Evolutionary conservation across 140 eudicot genomes (phyloP).

Genomic region (Bidens hawaiensis): DNA sequence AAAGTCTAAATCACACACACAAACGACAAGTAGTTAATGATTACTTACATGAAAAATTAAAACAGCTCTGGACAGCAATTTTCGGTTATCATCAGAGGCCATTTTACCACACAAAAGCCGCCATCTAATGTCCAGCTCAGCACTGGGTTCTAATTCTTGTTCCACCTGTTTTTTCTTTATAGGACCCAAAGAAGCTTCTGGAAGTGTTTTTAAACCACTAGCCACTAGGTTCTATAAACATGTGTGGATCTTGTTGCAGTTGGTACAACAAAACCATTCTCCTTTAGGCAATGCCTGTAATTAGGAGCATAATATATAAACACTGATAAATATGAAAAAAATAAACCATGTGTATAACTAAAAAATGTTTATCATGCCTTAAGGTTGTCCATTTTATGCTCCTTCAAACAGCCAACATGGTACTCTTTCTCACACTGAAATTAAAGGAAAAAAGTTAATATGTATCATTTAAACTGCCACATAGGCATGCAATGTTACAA

Average conservation of each 20-base stretch:
- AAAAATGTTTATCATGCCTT: constrained; percentile 26
- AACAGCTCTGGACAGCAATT: constrained; percentile 60
- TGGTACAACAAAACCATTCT: constrained; percentile 70
- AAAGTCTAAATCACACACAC: neutral
- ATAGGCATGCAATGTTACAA: neutral
- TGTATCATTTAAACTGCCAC: neutral
- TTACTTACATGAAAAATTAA: constrained; percentile 68
- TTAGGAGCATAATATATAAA: neutral
- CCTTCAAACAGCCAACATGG: constrained; percentile 81
- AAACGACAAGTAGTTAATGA: neutral
- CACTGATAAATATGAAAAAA: neutral
- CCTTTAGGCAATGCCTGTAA: constrained; percentile 63
- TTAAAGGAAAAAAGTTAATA: neutral
- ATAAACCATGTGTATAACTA: neutral
- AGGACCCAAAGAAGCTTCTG: constrained; percentile 37
- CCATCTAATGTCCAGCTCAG: constrained; percentile 71
- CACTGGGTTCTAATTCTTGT: constrained; percentile 31
- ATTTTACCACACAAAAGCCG: constrained; percentile 65
- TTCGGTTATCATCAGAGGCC: constrained; percentile 54
- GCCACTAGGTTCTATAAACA: constrained; percentile 41
- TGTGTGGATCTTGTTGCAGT: constrained; percentile 45
- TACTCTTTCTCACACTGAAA: constrained; percentile 89
- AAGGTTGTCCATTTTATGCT: constrained; percentile 57
- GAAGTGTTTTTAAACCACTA: constrained; percentile 49
- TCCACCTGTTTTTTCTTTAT: constrained; percentile 54